phyloP scores from a whole-genome alignment of 164 flowering plant species.

The Magnolia changhungtana region DNA sequence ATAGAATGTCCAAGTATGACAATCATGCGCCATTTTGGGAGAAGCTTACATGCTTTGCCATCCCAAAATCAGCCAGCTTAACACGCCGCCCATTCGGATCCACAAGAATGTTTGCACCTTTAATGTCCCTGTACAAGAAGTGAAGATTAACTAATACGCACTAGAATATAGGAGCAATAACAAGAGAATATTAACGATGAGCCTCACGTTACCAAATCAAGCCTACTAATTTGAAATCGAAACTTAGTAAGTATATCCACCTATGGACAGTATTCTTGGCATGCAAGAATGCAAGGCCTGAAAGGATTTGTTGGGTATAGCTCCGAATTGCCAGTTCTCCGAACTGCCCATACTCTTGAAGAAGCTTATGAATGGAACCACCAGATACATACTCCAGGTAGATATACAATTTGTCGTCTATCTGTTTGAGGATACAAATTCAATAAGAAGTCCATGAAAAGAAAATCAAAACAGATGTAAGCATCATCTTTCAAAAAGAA shows the following conservation, averaged over 20 bases:
- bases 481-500: neutral
- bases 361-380: conserved; percentile 90
- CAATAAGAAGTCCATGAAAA: neutral
- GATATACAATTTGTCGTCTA: conserved; percentile 78
- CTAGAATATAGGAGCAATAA: neutral
- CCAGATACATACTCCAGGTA: conserved; percentile 96
- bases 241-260: conserved; percentile 26
- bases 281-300: conserved; percentile 86
- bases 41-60: conserved; percentile 87
- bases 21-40: neutral
- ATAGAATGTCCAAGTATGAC: neutral
- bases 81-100: conserved; percentile 92
- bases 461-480: neutral
- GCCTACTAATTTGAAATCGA: neutral
- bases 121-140: conserved; percentile 66
- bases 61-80: conserved; percentile 80
- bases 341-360: conserved; percentile 88
- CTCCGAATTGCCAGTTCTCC: conserved; percentile 84
- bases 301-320: conserved; percentile 86
- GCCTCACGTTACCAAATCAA: neutral
- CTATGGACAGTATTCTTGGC: conserved; percentile 80
- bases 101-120: conserved; percentile 95
- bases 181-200: neutral
- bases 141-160: neutral
- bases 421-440: conserved; percentile 37